These are phyloP conservation scores for Crinitomyces ghanaensis DNA, from an alignment of 805 yeast species.

Conservation along the genomic window DNA sequence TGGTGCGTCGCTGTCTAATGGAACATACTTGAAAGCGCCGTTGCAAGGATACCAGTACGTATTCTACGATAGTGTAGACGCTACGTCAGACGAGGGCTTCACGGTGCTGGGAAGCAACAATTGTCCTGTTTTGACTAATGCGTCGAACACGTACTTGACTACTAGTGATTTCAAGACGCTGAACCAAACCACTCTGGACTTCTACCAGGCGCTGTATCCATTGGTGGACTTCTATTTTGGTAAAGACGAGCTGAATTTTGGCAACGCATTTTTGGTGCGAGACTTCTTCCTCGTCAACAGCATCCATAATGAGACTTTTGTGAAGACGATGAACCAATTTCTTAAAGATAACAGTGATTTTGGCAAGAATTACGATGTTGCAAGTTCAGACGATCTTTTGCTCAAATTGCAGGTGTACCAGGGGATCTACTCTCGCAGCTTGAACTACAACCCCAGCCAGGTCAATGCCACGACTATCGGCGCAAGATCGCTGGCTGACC, in stretches of 20 bases:
- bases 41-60: conserved; percentile 38
- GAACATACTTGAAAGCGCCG: conserved; percentile 30
- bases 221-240: conserved; percentile 17
- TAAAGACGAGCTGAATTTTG: conserved; percentile 27
- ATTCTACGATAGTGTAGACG: conserved; percentile 28
- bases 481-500: conserved; percentile 32
- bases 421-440: conserved; percentile 31
- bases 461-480: conserved; percentile 30
- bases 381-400: no score
- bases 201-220: conserved; percentile 29
- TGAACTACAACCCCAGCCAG: conserved; percentile 25
- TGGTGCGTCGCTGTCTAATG: conserved; percentile 30
- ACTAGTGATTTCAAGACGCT: conserved; percentile 24
- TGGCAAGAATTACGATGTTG: no score
- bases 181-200: conserved; percentile 29
- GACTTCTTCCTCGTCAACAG: conserved; percentile 32
- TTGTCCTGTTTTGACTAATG: conserved; percentile 32
- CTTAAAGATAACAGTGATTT: conserved; percentile 23
- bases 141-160: conserved; percentile 23
- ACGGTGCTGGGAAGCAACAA: conserved; percentile 33
- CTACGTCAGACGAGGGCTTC: conserved; percentile 29
- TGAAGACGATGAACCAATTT: conserved; percentile 9
- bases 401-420: conserved; percentile 28
- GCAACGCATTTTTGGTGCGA: conserved; percentile 31
- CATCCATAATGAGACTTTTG: conserved; percentile 33